Conservation (phyloP, 108 stramenopile genomes). For the Mediolabrus comicus region DNA sequence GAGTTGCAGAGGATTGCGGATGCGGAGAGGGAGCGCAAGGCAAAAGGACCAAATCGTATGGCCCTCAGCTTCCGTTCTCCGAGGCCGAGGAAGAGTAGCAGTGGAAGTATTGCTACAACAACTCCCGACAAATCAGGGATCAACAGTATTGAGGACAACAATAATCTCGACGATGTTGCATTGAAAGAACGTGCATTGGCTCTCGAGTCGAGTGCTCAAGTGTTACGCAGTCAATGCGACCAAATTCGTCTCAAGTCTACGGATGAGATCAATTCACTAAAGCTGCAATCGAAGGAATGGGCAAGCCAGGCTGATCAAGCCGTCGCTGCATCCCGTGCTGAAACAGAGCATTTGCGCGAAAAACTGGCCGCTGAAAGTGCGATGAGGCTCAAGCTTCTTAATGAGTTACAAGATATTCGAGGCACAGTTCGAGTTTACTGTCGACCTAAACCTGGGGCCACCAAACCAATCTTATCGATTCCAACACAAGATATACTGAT, state of each 20-base stretch:
- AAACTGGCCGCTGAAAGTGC: conserved; percentile 76
- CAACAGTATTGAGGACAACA: background rate
- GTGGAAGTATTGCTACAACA: background rate
- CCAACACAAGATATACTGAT: conserved; percentile 72
- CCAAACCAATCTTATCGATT: conserved; percentile 36
- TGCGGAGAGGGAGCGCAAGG: conserved; percentile 16
- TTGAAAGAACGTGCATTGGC: background rate
- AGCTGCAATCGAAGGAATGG: conserved; percentile 44
- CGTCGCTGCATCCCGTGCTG: conserved; percentile 41
- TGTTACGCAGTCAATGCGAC: conserved; percentile 45
- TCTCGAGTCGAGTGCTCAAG: background rate
- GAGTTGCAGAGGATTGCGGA: conserved; percentile 36
- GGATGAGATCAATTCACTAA: conserved; percentile 48
- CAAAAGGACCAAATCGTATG: conserved; percentile 27
- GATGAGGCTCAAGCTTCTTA: conserved; percentile 65
- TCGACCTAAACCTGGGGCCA: conserved; percentile 46
- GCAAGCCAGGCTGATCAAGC: conserved; percentile 39
- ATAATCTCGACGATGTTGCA: background rate
- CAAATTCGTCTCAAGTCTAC: conserved; percentile 43
- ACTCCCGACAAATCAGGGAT: background rate
- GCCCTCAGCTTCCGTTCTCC: conserved; percentile 11
- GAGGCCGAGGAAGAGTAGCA: background rate
- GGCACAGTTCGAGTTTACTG: conserved; percentile 84
- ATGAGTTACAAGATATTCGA: conserved; percentile 78
- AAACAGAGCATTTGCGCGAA: conserved; percentile 57